Base-by-base conservation (phyloP, 1,139 yeast genomes). In the Pichia sp. region DNA sequence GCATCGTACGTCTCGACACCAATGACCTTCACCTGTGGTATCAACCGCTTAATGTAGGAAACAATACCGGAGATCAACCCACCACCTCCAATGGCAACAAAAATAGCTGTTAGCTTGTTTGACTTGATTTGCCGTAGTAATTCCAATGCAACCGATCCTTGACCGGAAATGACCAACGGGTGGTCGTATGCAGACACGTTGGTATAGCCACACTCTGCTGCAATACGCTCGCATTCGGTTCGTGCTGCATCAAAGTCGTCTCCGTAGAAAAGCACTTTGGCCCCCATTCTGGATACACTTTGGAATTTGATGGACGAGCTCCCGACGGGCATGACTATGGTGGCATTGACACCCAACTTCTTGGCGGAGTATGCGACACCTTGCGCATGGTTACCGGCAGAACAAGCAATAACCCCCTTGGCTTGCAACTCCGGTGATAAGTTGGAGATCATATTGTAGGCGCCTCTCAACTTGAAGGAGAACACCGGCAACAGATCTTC, bases 371-470 rank as follows among this genome's bases (percentile, higher is more conserved):
- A 93, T 0, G 99, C 99, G 7, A 95, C 98, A 57, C 99, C 99
- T 68, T 95, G 99, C 2, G 99, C 99, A 64, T 93, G 99, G 68
- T 93, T 93, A 39, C 99, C 99, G 1, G 99, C 99, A 21, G 97
- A 89, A 64, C 98, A 93, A 0, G 99, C 97, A 67, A 95, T 86
- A 50, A 93, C 98, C 58, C 99, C 99, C 55, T 85, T 81, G 60
- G 87, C 71, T 49, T 87, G 83, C 41, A 82, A 77, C 44, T 81
- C 78, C 26, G 80, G 75, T 46, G 87, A 83, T 52, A 93, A 71
- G 63, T 91, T 87, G 40, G 99, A 95, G 64, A 93, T 86, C 96
- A 89, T 90, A 68, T 93, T 93, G 70, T 91, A 89, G 25, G 99
- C 99, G 54, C 99, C 99, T 67, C 99, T 83, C 56, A 93, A 76